These are phyloP conservation scores for Pseudogymnoascus sp. DNA, from an alignment of 2,329 filamentous ascomycete species.

Conservation along the genomic window DNA sequence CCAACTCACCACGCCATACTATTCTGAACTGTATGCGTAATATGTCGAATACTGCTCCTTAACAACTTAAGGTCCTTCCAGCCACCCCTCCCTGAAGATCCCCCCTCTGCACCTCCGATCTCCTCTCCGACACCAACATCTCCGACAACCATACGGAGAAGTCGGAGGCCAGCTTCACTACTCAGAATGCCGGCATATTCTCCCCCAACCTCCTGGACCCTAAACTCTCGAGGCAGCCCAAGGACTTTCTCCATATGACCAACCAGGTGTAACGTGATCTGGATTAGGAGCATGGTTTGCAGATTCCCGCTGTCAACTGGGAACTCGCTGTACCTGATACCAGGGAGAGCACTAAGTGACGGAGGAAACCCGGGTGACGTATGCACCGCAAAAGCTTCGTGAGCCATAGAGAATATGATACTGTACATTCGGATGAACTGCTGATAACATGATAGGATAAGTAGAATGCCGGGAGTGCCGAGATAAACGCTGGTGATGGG, in stretches of 20 bases:
- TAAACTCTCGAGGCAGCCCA: not conserved
- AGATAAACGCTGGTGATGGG: constrained; percentile 1
- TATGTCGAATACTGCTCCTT: constrained; percentile 1
- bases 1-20: constrained; percentile 1
- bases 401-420: not conserved
- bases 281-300: constrained; percentile 6
- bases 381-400: constrained; percentile 2
- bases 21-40: not conserved
- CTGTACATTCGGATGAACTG: constrained; percentile 4
- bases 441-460: constrained; percentile 6
- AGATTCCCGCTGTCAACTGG: not conserved
- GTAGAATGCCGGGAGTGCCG: not conserved
- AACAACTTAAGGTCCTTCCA: not conserved
- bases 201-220: not conserved
- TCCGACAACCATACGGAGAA: constrained; percentile 3
- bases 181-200: not conserved
- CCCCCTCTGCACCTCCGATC: too few relatives aligned
- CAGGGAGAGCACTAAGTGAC: not conserved
- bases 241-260: constrained; percentile 1
- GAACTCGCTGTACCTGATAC: constrained; percentile 1
- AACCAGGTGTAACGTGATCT: not conserved
- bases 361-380: constrained; percentile 1
- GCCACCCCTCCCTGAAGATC: not conserved
- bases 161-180: constrained; percentile 1
- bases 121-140: not conserved